Conservation (phyloP, 148 eudicot genomes). For the Fagopyrum esculentum region DNA sequence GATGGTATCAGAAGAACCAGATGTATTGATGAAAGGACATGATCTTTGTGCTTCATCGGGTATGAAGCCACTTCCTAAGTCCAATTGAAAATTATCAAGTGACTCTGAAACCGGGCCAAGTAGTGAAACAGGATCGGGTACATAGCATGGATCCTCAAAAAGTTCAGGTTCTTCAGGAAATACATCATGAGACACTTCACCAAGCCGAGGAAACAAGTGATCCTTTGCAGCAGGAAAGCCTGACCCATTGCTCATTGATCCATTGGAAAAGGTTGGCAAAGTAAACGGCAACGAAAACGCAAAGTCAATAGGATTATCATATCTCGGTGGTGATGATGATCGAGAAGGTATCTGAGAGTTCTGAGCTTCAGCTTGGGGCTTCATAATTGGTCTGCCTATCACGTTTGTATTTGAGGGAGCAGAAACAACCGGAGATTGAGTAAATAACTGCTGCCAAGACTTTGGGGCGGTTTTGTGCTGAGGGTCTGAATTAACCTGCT, state of each 20-base stretch:
- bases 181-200: conserved; percentile 40
- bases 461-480: conserved; percentile 57
- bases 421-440: conserved; percentile 46
- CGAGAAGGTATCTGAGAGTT: conserved; percentile 33
- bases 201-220: conserved; percentile 42
- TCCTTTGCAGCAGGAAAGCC: conserved; percentile 49
- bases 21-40: conserved; percentile 35
- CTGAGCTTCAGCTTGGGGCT: conserved; percentile 51
- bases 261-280: conserved; percentile 50
- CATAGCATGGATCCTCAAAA: conserved; percentile 97
- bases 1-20: conserved; percentile 39
- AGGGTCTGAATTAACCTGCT: conserved; percentile 63
- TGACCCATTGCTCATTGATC: conserved; percentile 34
- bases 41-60: conserved; percentile 47
- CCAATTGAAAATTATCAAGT: conserved; percentile 77
- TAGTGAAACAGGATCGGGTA: conserved; percentile 84
- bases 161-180: conserved; percentile 81
- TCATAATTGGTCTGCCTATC: conserved; percentile 67
- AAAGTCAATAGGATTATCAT: conserved; percentile 77
- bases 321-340: conserved; percentile 41
- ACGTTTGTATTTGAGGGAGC: conserved; percentile 53
- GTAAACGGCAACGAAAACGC: conserved; percentile 70
- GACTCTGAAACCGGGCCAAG: conserved; percentile 98
- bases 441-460: conserved; percentile 92
- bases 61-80: conserved; percentile 58